Conservation (phyloP, 768 basidiomycete genomes). For the Phlebiopsis gigantea region DNA sequence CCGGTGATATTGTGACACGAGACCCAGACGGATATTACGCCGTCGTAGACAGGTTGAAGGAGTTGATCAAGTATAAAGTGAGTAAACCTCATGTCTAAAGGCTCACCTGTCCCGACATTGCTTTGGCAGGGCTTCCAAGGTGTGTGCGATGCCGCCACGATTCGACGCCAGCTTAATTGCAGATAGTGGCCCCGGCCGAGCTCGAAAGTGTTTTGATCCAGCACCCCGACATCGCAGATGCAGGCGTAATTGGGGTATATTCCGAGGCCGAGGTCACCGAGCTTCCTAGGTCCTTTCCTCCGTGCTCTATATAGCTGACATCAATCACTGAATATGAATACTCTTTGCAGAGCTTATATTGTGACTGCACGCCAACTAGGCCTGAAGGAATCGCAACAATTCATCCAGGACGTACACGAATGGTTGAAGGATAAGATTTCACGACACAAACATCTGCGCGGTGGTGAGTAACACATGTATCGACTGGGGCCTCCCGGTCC, state of each 20-base stretch:
- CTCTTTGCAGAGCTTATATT: not conserved
- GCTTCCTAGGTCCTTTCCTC: constrained; percentile 52
- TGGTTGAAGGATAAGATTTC: constrained; percentile 69
- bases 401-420: constrained; percentile 46
- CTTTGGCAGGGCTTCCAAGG: constrained; percentile 73
- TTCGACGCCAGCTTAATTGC: no score
- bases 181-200: constrained; percentile 80
- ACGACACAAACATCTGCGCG: constrained; percentile 69
- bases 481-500: not conserved
- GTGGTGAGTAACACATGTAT: constrained; percentile 32
- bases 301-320: not conserved
- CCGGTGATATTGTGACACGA: constrained; percentile 71
- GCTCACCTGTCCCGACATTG: constrained; percentile 35
- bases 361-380: not conserved
- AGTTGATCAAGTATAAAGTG: constrained; percentile 72
- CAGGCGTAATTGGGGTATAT: constrained; percentile 77
- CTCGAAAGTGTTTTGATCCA: constrained; percentile 71
- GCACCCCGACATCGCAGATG: constrained; percentile 73
- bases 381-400: constrained; percentile 30
- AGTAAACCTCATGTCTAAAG: not conserved
- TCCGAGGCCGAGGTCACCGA: constrained; percentile 70
- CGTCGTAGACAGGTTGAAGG: constrained; percentile 72
- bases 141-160: constrained; percentile 26
- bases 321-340: not conserved
- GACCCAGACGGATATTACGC: constrained; percentile 69